phyloP scores from a whole-genome alignment of 208 protist genomes.

The Leishmania tarentolae region DNA sequence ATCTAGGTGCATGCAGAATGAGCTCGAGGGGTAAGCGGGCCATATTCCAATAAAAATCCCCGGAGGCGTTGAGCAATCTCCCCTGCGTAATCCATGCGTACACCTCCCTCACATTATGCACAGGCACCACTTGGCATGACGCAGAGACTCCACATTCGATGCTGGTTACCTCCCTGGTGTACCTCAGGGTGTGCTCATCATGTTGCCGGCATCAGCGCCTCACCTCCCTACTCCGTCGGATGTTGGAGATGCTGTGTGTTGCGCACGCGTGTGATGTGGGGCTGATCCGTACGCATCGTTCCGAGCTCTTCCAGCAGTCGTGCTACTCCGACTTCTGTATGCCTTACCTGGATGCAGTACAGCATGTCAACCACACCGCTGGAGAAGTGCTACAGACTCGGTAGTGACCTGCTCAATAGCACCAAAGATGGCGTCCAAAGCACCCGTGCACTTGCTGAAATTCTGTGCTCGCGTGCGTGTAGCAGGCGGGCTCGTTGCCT shows the following conservation, averaged over 20 bases:
- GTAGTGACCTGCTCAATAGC: background rate
- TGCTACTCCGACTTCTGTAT: background rate
- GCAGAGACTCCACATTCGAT: background rate
- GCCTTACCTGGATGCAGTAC: background rate
- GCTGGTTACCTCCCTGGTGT: background rate
- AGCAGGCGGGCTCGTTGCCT: constrained; percentile 3
- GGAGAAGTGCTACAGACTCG: background rate
- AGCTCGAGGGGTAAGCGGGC: too few relatives aligned
- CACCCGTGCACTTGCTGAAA: constrained; percentile 6
- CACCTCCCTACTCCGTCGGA: background rate
- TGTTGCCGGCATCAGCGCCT: background rate
- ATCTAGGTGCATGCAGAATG: too few relatives aligned
- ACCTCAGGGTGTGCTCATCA: background rate
- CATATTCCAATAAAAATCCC: too few relatives aligned
- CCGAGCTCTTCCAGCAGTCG: background rate
- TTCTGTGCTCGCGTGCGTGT: background rate
- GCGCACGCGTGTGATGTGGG: background rate
- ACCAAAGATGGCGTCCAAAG: constrained; percentile 1
- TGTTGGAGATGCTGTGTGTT: background rate
- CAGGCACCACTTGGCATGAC: background rate
- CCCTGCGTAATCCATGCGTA: background rate
- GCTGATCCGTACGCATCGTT: background rate
- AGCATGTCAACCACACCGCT: background rate
- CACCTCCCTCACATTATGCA: background rate
- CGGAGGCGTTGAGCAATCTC: too few relatives aligned